Evolutionary conservation across 306 rosid species (phyloP).

Genomic region (Cyamopsis tetragonoloba): DNA sequence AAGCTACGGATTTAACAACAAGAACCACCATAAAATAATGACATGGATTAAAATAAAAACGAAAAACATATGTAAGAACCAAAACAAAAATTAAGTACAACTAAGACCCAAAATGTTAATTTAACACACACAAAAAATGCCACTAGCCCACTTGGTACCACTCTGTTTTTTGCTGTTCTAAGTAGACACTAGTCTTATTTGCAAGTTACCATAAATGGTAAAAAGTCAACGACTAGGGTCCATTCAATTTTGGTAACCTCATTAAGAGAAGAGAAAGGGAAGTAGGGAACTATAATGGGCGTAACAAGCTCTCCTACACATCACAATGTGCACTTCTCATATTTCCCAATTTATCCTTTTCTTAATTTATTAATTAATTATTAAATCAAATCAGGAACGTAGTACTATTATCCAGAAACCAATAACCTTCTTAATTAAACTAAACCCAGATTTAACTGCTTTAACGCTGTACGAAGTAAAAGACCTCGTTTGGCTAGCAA

Average conservation of each 20-base stretch:
- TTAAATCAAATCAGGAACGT: neutral
- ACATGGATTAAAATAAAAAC: too few relatives aligned
- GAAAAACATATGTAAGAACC: too few relatives aligned
- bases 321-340: slow-evolving; percentile 10
- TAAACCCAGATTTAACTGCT: neutral
- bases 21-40: too few relatives aligned
- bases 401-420: neutral
- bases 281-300: neutral
- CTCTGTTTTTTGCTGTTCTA: neutral
- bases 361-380: neutral
- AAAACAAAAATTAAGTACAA: neutral
- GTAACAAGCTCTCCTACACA: neutral
- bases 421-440: neutral
- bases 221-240: slow-evolving; percentile 10
- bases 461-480: slow-evolving; percentile 20
- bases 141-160: neutral
- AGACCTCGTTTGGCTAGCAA: slow-evolving; percentile 12
- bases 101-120: neutral
- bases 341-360: slow-evolving; percentile 9
- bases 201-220: slow-evolving; percentile 12
- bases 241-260: slow-evolving; percentile 1
- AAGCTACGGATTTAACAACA: too few relatives aligned
- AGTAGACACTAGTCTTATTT: neutral
- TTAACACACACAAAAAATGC: slow-evolving; percentile 12
- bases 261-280: neutral